A percentile compares a stretch with the other conserved stretches of the same genome.
Evolutionary conservation across 208 protist species (phyloP).

Genomic region (Wallacemonas collosoma): DNA sequence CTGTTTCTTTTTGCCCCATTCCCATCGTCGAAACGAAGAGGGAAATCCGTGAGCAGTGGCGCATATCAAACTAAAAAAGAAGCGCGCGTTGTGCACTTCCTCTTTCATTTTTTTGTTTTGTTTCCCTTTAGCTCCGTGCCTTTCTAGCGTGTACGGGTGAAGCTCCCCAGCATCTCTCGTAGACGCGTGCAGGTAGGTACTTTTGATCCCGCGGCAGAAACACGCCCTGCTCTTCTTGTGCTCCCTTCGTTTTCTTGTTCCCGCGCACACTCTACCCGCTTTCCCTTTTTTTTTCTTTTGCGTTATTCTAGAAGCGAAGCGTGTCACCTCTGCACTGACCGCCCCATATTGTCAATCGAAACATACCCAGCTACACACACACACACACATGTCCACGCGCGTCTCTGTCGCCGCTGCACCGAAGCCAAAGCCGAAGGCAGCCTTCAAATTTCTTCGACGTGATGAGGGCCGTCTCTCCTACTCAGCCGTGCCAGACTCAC

Average conservation of each 20-base stretch:
- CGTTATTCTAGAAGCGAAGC: constrained; percentile 15
- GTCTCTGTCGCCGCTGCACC: constrained; percentile 66
- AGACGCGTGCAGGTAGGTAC: too few relatives aligned
- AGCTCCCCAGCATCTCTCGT: too few relatives aligned
- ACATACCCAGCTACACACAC: constrained; percentile 2
- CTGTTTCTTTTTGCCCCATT: constrained; percentile 18
- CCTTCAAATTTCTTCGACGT: constrained; percentile 82
- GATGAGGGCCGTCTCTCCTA: constrained; percentile 88
- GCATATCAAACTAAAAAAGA: too few relatives aligned
- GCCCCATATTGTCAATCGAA: too few relatives aligned
- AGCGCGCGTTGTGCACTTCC: too few relatives aligned
- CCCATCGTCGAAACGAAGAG: neutral
- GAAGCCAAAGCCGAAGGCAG: constrained; percentile 71
- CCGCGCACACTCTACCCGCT: too few relatives aligned
- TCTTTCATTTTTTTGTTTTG: neutral
- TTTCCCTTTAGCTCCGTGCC: constrained; percentile 2
- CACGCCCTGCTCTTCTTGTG: too few relatives aligned
- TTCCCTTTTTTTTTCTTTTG: constrained; percentile 3
- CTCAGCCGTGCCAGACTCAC: constrained; percentile 23
- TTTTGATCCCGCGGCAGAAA: too few relatives aligned
- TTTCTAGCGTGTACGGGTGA: too few relatives aligned
- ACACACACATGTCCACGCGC: constrained; percentile 35
- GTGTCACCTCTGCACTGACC: too few relatives aligned
- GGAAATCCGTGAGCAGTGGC: neutral
- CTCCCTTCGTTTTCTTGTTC: too few relatives aligned